Base-by-base conservation (phyloP, 164 flowering plant genomes). In the Paratinospora sagittata region DNA sequence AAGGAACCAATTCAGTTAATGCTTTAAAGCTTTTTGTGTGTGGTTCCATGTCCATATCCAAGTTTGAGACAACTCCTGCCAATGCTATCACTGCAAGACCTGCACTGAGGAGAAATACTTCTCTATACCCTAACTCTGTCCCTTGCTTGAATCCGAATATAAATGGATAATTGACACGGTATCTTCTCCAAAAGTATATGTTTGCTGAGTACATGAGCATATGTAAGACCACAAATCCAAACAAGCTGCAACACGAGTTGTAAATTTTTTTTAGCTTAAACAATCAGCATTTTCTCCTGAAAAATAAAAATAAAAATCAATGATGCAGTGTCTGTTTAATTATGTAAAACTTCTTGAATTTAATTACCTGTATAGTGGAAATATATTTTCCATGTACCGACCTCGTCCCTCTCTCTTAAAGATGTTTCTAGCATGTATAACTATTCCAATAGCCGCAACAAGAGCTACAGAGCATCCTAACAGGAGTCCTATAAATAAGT, bases 71-170 rank as follows among this genome's bases (percentile, higher is more conserved):
- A 62, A 89, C 87, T 75, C 82, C 55, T 9, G 77, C 86, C 2
- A 87, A 74, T 43, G 88, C 86, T 30, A 86, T 69, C 27, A 75
- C 78, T n/a, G 86, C 81, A 39, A 89, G 71, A 19, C 80, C 78
- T 21, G 77, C 68, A 45, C 86, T 73, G 3, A 85, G 72, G 19
- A 87, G 84, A 10, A 84, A 67, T 58, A 89, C 88, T 68, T 86
- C 84, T 73, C 84, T 70, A 66, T 85, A 86, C 8, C 89, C 86
- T 47, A 87, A 63, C 58, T 86, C 90, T 0, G 86, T 83, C 30
- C 94, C 89, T 73, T 74, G 80, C 73, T 87, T 89, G 85, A 86
- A 86, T 8, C 91, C 91, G 73, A 89, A 86, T 75, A 89, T 89
- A 78, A 89, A 87, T 6, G 89, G 64, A 67, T 86, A 84, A 74